phyloP scores from a whole-genome alignment of 345 rosid genomes.

The Citropsis articulata region DNA sequence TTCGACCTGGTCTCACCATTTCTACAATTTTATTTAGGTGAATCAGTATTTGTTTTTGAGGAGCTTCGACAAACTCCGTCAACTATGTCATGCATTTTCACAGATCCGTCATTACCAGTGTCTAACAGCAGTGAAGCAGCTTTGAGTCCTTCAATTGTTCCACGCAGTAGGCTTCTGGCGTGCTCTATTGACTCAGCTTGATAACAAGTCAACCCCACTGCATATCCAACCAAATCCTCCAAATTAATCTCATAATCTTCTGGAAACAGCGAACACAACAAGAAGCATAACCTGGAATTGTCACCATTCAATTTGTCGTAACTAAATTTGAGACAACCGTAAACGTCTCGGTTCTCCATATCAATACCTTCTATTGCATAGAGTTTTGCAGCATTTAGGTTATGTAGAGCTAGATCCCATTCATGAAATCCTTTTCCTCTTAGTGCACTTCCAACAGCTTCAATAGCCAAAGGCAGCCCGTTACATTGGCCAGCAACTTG shows the following conservation, averaged over 20 bases:
- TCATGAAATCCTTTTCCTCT: background rate
- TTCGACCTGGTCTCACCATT: too few relatives aligned
- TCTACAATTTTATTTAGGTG: too few relatives aligned
- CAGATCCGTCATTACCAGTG: background rate
- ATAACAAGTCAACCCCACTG: background rate
- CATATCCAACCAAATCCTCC: background rate
- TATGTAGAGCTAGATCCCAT: background rate
- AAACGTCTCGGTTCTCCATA: background rate
- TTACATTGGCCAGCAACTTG: too few relatives aligned
- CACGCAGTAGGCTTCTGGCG: background rate
- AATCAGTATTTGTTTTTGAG: too few relatives aligned
- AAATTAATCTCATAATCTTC: background rate
- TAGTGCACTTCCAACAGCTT: too few relatives aligned
- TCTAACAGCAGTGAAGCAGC: background rate
- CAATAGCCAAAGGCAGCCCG: too few relatives aligned
- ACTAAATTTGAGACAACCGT: background rate
- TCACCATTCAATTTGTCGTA: background rate
- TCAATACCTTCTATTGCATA: background rate
- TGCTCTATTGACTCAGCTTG: background rate
- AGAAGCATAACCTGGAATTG: background rate
- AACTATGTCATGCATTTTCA: conserved; percentile 13
- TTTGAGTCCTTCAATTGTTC: background rate
- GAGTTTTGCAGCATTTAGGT: conserved; percentile 3
- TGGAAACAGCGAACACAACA: conserved; percentile 16
- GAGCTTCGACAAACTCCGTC: too few relatives aligned